These are phyloP conservation scores for Linanthus parryae DNA, from an alignment of 148 eudicot genomes.

Conservation along the genomic window DNA sequence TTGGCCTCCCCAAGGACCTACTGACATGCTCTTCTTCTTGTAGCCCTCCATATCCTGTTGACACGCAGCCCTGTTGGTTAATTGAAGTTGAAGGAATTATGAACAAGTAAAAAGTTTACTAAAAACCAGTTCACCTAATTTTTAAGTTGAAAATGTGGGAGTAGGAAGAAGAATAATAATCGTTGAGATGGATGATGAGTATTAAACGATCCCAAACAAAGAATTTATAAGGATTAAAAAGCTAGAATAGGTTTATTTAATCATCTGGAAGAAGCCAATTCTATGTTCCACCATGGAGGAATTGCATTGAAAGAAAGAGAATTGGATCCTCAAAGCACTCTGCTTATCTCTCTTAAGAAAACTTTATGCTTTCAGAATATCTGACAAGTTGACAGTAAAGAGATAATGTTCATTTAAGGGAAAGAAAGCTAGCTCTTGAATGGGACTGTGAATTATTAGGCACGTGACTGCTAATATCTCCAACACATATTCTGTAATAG, in stretches of 20 bases:
- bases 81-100: neutral
- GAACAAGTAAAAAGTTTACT: neutral
- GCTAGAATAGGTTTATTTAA: conserved; percentile 4
- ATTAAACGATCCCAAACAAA: conserved; percentile 9
- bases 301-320: conserved; percentile 30
- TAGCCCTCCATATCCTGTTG: conserved; percentile 21
- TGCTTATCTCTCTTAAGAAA: neutral
- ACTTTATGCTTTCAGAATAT: too few relatives aligned
- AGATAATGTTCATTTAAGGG: too few relatives aligned
- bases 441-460: too few relatives aligned
- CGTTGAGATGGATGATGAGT: conserved; percentile 7
- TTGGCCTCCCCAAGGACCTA: conserved; percentile 79
- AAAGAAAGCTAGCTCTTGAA: too few relatives aligned
- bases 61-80: neutral
- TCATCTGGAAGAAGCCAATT: conserved; percentile 37
- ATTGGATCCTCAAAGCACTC: conserved; percentile 35
- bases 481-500: too few relatives aligned
- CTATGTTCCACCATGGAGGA: conserved; percentile 42
- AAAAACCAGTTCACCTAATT: too few relatives aligned
- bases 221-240: conserved; percentile 7
- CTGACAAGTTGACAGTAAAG: too few relatives aligned
- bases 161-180: too few relatives aligned
- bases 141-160: too few relatives aligned
- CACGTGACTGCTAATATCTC: too few relatives aligned
- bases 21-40: conserved; percentile 27